Evolutionary conservation across 2,329 filamentous ascomycete genomes (phyloP).

Genomic region (Clonostachys byssicola): DNA sequence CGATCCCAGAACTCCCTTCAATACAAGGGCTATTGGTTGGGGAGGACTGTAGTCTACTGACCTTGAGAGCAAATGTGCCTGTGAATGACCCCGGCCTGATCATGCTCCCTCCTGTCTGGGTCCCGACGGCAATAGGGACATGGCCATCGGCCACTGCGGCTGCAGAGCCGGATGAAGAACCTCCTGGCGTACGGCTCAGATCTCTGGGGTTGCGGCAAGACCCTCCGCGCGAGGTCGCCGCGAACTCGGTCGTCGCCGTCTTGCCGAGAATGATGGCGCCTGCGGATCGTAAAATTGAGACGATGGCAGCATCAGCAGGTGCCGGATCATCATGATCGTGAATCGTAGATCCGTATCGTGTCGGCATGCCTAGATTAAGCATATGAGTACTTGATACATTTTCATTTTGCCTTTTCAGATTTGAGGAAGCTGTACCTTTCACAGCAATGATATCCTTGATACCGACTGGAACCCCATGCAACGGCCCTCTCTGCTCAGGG

Average conservation of each 20-base stretch:
- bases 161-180: slow-evolving; percentile 59
- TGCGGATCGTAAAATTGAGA: slow-evolving; percentile 43
- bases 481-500: slow-evolving; percentile 37
- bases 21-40: slow-evolving; percentile 16
- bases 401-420: background rate
- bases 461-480: slow-evolving; percentile 53
- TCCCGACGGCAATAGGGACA: slow-evolving; percentile 51
- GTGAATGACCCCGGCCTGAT: slow-evolving; percentile 60
- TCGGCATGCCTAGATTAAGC: slow-evolving; percentile 41
- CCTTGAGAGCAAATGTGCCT: slow-evolving; percentile 31
- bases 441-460: slow-evolving; percentile 58
- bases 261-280: slow-evolving; percentile 46
- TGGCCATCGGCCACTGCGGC: slow-evolving; percentile 61
- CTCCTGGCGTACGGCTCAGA: slow-evolving; percentile 52
- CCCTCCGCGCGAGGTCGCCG: slow-evolving; percentile 41
- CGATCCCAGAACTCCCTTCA: background rate
- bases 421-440: slow-evolving; percentile 28
- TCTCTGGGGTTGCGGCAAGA: slow-evolving; percentile 42
- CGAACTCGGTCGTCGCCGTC: slow-evolving; percentile 55
- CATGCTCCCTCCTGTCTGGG: slow-evolving; percentile 58
- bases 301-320: slow-evolving; percentile 42
- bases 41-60: slow-evolving; percentile 7
- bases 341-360: slow-evolving; percentile 45
- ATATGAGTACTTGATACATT: background rate
- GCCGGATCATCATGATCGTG: slow-evolving; percentile 34